Percentiles rank a stretch among this genome's conserved stretches.
phyloP scores from a whole-genome alignment of 495 filamentous ascomycete species.

The Penicillium malachiteum region DNA sequence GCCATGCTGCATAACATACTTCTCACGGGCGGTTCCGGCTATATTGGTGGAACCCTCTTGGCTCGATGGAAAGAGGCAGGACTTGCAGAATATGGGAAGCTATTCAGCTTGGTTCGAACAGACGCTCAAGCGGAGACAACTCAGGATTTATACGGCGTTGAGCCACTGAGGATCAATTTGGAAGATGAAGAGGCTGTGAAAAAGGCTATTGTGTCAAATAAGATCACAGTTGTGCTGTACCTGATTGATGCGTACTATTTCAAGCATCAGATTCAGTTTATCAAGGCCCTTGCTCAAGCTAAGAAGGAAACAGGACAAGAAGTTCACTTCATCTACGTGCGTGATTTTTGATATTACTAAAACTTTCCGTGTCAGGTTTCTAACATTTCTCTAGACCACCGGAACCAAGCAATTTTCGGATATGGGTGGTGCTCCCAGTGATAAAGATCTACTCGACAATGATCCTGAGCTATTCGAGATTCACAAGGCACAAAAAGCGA shows the following conservation, averaged over 20 bases:
- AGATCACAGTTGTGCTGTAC: constrained; percentile 46
- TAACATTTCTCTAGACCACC: constrained; percentile 31
- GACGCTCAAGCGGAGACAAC: constrained; percentile 40
- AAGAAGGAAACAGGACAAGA: constrained; percentile 35
- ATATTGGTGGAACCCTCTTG: constrained; percentile 50
- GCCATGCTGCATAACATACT: constrained; percentile 39
- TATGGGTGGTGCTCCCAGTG: constrained; percentile 27
- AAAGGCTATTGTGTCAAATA: constrained; percentile 33
- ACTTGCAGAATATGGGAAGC: constrained; percentile 37
- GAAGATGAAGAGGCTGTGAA: constrained; percentile 27
- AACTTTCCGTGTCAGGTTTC: no score
- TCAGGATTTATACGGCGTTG: constrained; percentile 38
- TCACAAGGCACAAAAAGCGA: constrained; percentile 1
- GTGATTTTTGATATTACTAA: no score
- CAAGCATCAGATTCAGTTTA: constrained; percentile 24
- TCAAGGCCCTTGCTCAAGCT: constrained; percentile 42
- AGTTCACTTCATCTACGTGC: constrained; percentile 32
- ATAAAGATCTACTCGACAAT: constrained; percentile 39
- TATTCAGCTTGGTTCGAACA: constrained; percentile 46
- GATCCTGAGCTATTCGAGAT: constrained; percentile 41
- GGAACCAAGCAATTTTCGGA: constrained; percentile 37
- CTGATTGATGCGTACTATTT: background rate
- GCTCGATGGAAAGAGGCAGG: constrained; percentile 32
- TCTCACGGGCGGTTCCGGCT: constrained; percentile 52
- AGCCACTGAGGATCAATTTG: constrained; percentile 34